A percentile compares a stretch with the other conserved stretches of the same genome.
These are phyloP conservation scores for Amaranthus palmeri DNA, from an alignment of 148 eudicot genomes.

Conservation along the genomic window DNA sequence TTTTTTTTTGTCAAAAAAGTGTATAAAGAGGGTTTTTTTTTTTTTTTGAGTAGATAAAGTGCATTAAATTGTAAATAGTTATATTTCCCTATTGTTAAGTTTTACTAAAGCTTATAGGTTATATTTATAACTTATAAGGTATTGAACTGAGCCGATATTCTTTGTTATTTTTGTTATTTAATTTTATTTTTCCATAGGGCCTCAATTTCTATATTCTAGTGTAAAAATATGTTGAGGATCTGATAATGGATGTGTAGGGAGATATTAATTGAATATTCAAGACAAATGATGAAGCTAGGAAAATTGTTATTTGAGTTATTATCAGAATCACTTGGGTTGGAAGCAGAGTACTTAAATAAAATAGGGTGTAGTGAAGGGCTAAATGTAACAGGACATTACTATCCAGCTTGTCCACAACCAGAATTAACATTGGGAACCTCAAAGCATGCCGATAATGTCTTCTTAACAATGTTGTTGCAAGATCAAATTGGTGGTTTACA, in stretches of 20 bases:
- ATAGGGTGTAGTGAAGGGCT: slow-evolving; percentile 1
- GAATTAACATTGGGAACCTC: slow-evolving; percentile 11
- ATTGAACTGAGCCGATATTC: too few species aligned
- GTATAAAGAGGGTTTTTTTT: too few species aligned
- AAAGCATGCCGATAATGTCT: slow-evolving; percentile 4
- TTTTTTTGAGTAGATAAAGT: too few species aligned
- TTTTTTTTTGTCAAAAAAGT: too few species aligned
- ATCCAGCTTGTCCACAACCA: slow-evolving; percentile 12
- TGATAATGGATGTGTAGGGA: not conserved
- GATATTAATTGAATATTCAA: not conserved
- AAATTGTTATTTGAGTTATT: slow-evolving; percentile 1
- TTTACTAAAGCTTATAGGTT: too few species aligned
- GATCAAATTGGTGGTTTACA: slow-evolving; percentile 9
- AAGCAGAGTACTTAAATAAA: not conserved
- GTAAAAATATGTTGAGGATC: too few species aligned
- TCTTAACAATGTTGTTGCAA: slow-evolving; percentile 4
- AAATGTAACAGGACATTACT: not conserved
- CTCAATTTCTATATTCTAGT: too few species aligned
- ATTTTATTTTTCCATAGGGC: too few species aligned
- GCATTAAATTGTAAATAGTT: too few species aligned
- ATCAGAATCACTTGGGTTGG: slow-evolving; percentile 1
- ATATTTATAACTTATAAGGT: too few species aligned
- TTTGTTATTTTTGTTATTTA: too few species aligned
- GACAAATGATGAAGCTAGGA: not conserved
- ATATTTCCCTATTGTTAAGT: too few species aligned